Percentiles rank a stretch among this genome's conserved stretches.
Evolutionary conservation across 257 asterid species (phyloP).

Genomic region (Solanum corneliomulleri): DNA sequence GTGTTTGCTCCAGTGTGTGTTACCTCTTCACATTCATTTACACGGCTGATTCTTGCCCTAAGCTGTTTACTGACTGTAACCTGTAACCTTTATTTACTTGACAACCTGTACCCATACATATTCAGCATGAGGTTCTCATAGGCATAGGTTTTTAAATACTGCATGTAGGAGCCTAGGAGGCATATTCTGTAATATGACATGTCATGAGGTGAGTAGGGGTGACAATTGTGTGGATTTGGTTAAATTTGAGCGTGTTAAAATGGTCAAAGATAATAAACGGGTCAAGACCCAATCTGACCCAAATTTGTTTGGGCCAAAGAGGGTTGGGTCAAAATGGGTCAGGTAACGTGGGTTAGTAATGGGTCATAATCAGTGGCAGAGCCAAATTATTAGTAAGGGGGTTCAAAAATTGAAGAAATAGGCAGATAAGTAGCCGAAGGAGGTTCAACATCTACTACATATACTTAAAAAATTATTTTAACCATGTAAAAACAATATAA

Average conservation of each 20-base stretch:
- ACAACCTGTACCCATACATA: not conserved
- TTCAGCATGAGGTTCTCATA: not conserved
- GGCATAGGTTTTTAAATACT: not conserved
- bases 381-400: no score
- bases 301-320: not conserved
- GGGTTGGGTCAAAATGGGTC: not conserved
- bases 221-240: not conserved
- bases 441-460: no score
- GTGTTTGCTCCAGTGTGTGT: not conserved
- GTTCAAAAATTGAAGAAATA: no score
- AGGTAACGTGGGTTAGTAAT: no score
- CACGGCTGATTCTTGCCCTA: not conserved
- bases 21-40: not conserved
- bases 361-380: not conserved
- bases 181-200: not conserved
- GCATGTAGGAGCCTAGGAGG: not conserved
- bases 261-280: not conserved
- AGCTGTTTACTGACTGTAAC: not conserved
- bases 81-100: not conserved
- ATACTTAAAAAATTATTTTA: no score
- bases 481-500: no score
- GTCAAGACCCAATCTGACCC: not conserved
- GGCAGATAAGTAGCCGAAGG: no score
- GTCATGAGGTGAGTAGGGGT: not conserved
- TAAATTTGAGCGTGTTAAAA: not conserved